Conservation (phyloP, 148 eudicot genomes). For the Rhododendron mucronatum region DNA sequence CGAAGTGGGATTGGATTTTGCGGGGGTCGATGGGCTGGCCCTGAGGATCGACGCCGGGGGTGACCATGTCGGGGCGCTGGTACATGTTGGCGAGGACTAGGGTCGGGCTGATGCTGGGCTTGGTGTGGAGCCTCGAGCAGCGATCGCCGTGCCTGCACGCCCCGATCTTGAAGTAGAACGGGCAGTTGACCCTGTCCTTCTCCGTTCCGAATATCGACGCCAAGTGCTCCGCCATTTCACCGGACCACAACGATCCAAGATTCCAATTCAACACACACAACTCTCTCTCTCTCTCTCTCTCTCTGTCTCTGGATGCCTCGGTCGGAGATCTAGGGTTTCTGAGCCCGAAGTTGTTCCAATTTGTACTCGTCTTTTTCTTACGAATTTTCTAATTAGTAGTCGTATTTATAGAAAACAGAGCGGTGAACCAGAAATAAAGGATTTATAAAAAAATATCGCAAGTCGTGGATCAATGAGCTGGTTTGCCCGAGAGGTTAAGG, state of each 20-base stretch:
- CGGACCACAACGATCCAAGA: not conserved
- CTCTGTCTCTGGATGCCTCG: not conserved
- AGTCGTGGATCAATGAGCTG: constrained; percentile 23
- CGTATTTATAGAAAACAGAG: not conserved
- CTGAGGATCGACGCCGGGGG: constrained; percentile 83
- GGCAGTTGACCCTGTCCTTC: constrained; percentile 90
- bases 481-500: constrained; percentile 99
- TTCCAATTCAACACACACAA: not conserved
- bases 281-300: not conserved
- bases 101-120: constrained; percentile 74
- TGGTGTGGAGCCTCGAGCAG: constrained; percentile 78
- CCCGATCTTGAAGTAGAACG: constrained; percentile 88
- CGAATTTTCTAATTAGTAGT: too few species aligned
- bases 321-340: not conserved
- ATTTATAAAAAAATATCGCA: not conserved
- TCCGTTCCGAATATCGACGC: constrained; percentile 90
- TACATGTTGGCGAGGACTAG: constrained; percentile 77
- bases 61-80: constrained; percentile 78
- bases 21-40: constrained; percentile 73
- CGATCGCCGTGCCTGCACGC: constrained; percentile 89
- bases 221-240: constrained; percentile 71
- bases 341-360: not conserved
- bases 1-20: constrained; percentile 69
- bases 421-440: not conserved
- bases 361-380: not conserved